Conservation (phyloP, 768 basidiomycete species). For the Daedaleopsis nitida region DNA sequence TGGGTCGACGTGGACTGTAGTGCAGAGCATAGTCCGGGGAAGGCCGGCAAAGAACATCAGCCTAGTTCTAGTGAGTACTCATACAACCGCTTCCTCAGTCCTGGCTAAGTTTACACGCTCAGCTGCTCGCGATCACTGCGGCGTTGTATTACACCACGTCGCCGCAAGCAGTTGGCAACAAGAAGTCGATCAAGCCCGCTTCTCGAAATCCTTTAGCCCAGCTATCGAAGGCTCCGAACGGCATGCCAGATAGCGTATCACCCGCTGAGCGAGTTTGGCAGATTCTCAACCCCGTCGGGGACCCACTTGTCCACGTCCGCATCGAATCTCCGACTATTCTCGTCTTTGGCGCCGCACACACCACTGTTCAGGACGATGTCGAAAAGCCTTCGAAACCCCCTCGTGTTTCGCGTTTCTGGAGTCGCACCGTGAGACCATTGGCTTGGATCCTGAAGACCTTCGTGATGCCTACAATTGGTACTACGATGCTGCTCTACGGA, state of each 20-base stretch:
- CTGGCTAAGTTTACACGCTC: background rate
- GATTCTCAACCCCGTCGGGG: conserved; percentile 68
- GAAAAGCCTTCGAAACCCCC: conserved; percentile 20
- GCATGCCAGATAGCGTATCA: conserved; percentile 29
- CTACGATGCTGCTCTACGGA: conserved; percentile 72
- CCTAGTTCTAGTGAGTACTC: conserved; percentile 63
- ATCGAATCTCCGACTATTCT: conserved; percentile 81
- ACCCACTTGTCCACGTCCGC: conserved; percentile 71
- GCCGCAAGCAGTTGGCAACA: conserved; percentile 37
- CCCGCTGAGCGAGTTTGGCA: conserved; percentile 77
- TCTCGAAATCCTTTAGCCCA: conserved; percentile 31
- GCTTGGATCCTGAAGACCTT: conserved; percentile 84
- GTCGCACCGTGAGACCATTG: conserved; percentile 54
- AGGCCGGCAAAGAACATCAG: conserved; percentile 80
- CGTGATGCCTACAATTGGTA: conserved; percentile 79
- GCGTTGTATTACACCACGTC: conserved; percentile 75
- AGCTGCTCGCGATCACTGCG: conserved; percentile 79
- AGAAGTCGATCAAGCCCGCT: conserved; percentile 22
- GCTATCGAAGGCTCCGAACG: conserved; percentile 19
- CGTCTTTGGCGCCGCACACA: conserved; percentile 43
- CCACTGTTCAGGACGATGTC: conserved; percentile 5
- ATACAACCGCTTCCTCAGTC: background rate
- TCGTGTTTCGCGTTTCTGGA: conserved; percentile 41
- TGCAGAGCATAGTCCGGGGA: conserved; percentile 56
- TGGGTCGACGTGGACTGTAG: conserved; percentile 42